Percentiles rank a stretch among this genome's conserved stretches.
These are phyloP conservation scores for Patellaria atrata DNA, from an alignment of 495 filamentous ascomycete genomes.

Conservation along the genomic window DNA sequence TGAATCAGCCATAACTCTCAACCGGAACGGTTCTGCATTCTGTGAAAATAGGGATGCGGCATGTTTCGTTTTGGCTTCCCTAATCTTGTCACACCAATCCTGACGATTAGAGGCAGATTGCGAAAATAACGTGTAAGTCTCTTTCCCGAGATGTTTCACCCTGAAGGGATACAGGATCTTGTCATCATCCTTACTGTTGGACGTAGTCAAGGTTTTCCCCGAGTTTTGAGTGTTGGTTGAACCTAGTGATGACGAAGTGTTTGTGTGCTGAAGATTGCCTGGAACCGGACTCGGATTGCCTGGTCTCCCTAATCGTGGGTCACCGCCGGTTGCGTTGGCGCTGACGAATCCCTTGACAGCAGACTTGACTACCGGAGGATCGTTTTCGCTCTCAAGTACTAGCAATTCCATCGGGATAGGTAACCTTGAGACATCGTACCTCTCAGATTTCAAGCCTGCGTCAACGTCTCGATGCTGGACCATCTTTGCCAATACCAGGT, in stretches of 20 bases:
- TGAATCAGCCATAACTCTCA: constrained; percentile 81
- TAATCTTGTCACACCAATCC: constrained; percentile 89
- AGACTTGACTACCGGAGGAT: constrained; percentile 79
- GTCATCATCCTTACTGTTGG: constrained; percentile 50
- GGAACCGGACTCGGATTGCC: constrained; percentile 38
- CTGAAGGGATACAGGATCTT: constrained; percentile 87
- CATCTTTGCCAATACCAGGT: constrained; percentile 81
- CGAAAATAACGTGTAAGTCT: constrained; percentile 78
- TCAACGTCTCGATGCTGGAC: constrained; percentile 49
- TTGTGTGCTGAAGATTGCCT: constrained; percentile 47
- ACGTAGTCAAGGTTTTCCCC: constrained; percentile 33
- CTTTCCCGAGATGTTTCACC: constrained; percentile 90
- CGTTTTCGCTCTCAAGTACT: constrained; percentile 76
- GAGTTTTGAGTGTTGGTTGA: constrained; percentile 32
- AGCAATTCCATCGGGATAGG: constrained; percentile 96
- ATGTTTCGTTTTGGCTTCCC: constrained; percentile 85
- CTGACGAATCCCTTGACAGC: constrained; percentile 63
- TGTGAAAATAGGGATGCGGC: constrained; percentile 77
- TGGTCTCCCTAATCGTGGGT: constrained; percentile 37
- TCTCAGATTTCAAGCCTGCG: constrained; percentile 57
- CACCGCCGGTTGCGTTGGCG: constrained; percentile 37
- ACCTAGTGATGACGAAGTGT: constrained; percentile 39
- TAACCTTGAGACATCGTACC: constrained; percentile 90
- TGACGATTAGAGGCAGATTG: constrained; percentile 53
- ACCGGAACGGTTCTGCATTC: constrained; percentile 89